Evolutionary conservation across 331 rosid genomes (phyloP).

Genomic region (Dryas integrifolia): DNA sequence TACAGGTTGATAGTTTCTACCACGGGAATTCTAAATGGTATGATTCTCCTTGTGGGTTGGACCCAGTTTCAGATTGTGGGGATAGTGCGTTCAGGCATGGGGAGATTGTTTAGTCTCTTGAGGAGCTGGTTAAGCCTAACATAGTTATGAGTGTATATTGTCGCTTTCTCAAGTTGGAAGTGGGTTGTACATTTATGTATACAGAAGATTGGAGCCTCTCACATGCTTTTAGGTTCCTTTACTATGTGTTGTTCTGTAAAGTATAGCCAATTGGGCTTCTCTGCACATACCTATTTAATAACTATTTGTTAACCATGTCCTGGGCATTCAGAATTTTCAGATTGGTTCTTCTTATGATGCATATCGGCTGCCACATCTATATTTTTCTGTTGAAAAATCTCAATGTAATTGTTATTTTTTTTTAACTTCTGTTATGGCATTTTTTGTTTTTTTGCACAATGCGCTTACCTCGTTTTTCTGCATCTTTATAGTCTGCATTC

Average conservation of each 20-base stretch:
- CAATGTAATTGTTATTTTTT: conserved; percentile 20
- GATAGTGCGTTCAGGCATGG: conserved; percentile 84
- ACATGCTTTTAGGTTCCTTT: conserved; percentile 54
- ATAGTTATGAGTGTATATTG: conserved; percentile 46
- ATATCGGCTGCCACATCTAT: conserved; percentile 19
- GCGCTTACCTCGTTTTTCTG: neutral
- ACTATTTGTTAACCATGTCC: conserved; percentile 43
- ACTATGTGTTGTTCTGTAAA: conserved; percentile 70
- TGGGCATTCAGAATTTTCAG: conserved; percentile 38
- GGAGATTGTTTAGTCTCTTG: conserved; percentile 71
- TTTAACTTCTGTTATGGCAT: conserved; percentile 28
- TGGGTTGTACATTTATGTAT: conserved; percentile 89
- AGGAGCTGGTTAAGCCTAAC: conserved; percentile 50
- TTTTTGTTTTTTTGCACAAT: neutral
- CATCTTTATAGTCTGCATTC: neutral
- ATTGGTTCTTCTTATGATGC: conserved; percentile 23
- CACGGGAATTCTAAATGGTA: conserved; percentile 92
- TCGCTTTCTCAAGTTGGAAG: conserved; percentile 53
- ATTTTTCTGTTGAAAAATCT: conserved; percentile 8
- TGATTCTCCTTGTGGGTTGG: conserved; percentile 97
- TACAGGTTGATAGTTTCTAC: conserved; percentile 93
- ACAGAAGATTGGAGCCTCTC: conserved; percentile 74
- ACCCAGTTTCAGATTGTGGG: conserved; percentile 81
- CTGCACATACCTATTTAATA: conserved; percentile 55
- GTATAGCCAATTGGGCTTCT: conserved; percentile 60